Evolutionary conservation across 345 rosid genomes (phyloP).

Genomic region (Arabidopsis suecica): DNA sequence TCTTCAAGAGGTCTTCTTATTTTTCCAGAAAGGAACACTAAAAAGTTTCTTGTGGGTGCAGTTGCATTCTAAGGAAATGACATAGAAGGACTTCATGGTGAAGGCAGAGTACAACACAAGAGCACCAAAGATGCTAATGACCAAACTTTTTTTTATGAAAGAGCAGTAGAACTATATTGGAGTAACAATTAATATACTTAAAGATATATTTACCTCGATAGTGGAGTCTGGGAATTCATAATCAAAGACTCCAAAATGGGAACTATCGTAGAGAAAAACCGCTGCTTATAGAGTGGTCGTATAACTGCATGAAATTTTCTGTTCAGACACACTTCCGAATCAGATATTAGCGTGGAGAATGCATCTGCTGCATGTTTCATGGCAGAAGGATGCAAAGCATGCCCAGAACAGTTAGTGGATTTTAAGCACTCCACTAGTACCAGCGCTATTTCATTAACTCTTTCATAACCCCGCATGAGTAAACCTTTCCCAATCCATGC

Average conservation of each 20-base stretch:
- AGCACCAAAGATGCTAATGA: conserved; percentile 11
- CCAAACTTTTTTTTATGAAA: background rate
- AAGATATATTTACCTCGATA: conserved; percentile 54
- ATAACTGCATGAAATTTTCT: conserved; percentile 71
- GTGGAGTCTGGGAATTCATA: conserved; percentile 53
- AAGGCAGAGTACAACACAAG: conserved; percentile 14
- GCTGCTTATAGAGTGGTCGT: conserved; percentile 93
- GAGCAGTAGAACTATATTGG: conserved; percentile 4
- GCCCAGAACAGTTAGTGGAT: conserved; percentile 44
- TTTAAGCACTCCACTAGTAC: conserved; percentile 65
- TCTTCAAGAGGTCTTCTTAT: background rate
- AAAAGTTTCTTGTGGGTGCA: conserved; percentile 4
- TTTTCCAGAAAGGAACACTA: background rate
- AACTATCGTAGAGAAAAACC: conserved; percentile 69
- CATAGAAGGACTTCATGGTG: background rate
- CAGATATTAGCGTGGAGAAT: conserved; percentile 74
- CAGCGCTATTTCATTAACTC: conserved; percentile 65
- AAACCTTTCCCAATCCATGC: conserved; percentile 97
- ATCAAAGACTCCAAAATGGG: conserved; percentile 75
- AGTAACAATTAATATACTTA: conserved; percentile 5
- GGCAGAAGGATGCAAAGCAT: conserved; percentile 48
- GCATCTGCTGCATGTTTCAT: conserved; percentile 84
- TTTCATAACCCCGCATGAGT: conserved; percentile 86
- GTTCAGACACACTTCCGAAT: conserved; percentile 73
- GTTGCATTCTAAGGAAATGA: conserved; percentile 7